Evolutionary conservation across 176 grass and related monocot species (phyloP).

Genomic region (Elaeis guineensis): DNA sequence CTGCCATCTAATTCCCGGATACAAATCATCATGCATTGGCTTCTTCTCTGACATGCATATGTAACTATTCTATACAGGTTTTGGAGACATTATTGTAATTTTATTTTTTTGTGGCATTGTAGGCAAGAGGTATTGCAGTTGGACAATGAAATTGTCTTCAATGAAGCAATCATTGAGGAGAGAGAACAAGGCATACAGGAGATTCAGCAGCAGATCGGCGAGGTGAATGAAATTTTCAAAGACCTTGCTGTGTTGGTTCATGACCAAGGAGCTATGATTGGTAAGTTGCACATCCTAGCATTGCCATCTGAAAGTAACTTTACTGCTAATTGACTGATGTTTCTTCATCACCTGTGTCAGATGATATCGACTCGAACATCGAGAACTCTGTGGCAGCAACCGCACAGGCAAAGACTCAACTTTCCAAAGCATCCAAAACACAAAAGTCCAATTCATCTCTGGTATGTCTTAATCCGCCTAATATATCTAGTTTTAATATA

Average conservation of each 20-base stretch:
- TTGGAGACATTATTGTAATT: too few relatives aligned
- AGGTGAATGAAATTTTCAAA: constrained; percentile 92
- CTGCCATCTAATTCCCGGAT: too few relatives aligned
- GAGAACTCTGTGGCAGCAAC: constrained; percentile 65
- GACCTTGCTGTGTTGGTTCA: constrained; percentile 91
- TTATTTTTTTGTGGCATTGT: not conserved
- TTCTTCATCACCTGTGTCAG: constrained; percentile 20
- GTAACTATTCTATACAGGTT: too few relatives aligned
- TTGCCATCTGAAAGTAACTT: not conserved
- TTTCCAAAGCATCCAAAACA: constrained; percentile 59
- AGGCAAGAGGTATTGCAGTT: constrained; percentile 81
- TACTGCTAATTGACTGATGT: constrained; percentile 14
- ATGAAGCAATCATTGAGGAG: constrained; percentile 94
- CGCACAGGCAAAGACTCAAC: constrained; percentile 47
- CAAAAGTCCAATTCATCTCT: constrained; percentile 90
- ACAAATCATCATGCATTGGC: too few relatives aligned
- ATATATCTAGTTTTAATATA: not conserved
- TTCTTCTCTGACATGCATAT: too few relatives aligned
- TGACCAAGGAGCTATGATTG: constrained; percentile 69
- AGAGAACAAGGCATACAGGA: constrained; percentile 87
- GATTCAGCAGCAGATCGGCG: constrained; percentile 93
- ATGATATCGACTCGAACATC: constrained; percentile 74
- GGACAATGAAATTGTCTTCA: constrained; percentile 95
- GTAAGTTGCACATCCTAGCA: constrained; percentile 22
- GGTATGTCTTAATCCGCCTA: constrained; percentile 17